Conservation (phyloP, 331 rosid species). For the Phaseolus coccineus region DNA sequence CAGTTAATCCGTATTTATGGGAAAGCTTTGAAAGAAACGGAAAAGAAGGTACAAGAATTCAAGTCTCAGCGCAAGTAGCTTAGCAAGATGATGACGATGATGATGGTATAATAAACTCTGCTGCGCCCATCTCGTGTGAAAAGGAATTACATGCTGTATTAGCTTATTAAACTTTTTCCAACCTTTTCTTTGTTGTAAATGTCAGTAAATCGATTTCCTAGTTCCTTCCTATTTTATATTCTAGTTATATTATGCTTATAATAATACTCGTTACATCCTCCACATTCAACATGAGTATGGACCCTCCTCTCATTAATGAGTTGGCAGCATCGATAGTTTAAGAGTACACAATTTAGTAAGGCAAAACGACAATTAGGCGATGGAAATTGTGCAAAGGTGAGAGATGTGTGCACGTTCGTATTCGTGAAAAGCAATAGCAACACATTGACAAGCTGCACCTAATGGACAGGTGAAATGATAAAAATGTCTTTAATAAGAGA, state of each 20-base stretch:
- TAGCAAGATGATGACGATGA: not conserved
- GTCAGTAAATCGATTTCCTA: conserved; percentile 12
- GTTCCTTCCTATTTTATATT: not conserved
- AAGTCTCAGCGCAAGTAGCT: conserved; percentile 68
- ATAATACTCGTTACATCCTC: not conserved
- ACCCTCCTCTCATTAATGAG: not conserved
- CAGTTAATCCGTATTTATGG: conserved; percentile 83
- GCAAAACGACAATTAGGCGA: not conserved
- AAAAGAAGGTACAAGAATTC: conserved; percentile 80
- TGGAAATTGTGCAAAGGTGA: not conserved
- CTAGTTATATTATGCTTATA: not conserved
- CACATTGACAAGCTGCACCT: not conserved
- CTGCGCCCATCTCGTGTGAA: conserved; percentile 15
- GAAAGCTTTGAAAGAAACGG: conserved; percentile 75
- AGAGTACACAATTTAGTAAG: not conserved
- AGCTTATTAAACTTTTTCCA: conserved; percentile 18
- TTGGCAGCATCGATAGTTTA: not conserved
- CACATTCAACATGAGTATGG: not conserved
- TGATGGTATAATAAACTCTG: conserved; percentile 41
- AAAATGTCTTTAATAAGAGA: too few species aligned
- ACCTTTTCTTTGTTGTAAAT: conserved; percentile 27
- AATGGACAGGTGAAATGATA: too few species aligned
- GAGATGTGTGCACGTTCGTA: not conserved
- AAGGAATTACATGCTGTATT: conserved; percentile 18
- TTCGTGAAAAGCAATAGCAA: not conserved